Percentiles rank a stretch among this genome's conserved stretches.
Evolutionary conservation across 441 rosid genomes (phyloP).

Genomic region (Adansonia grandidieri): DNA sequence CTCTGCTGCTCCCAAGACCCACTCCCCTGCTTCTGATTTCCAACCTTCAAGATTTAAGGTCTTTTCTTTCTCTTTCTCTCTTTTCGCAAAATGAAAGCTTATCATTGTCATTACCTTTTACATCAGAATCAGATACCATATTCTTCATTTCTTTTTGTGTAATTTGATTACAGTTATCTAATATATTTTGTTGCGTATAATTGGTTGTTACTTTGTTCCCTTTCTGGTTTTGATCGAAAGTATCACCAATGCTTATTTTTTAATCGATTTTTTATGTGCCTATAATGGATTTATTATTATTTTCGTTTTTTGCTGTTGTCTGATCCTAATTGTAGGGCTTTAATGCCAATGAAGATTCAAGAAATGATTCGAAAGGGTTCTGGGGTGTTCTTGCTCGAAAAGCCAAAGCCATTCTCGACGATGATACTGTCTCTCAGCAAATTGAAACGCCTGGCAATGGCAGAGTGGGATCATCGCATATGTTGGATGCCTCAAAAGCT

Average conservation of each 20-base stretch:
- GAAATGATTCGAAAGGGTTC: conserved; percentile 68
- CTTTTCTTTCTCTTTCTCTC: conserved; percentile 10
- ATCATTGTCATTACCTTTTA: neutral
- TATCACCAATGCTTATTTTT: neutral
- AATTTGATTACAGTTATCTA: neutral
- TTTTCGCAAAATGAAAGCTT: neutral
- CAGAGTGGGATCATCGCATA: conserved; percentile 39
- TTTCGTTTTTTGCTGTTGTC: neutral
- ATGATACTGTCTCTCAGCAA: conserved; percentile 54
- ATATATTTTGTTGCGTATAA: neutral
- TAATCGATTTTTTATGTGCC: neutral
- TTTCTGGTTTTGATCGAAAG: neutral
- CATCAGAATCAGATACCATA: neutral
- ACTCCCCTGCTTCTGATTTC: conserved; percentile 37
- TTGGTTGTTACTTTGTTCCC: neutral
- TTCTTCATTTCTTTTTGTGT: neutral
- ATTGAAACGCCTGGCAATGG: conserved; percentile 32
- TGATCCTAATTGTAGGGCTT: conserved; percentile 47
- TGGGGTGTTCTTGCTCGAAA: conserved; percentile 97
- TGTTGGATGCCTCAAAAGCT: conserved; percentile 43
- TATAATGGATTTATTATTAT: neutral
- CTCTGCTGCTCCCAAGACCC: conserved; percentile 45
- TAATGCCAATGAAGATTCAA: conserved; percentile 63
- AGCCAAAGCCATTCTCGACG: conserved; percentile 93
- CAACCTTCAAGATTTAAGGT: conserved; percentile 68